A percentile compares a stretch with the other conserved stretches of the same genome.
Conservation (phyloP, 192 early-diverging fungal species). For the Rhizophagus sp. region DNA sequence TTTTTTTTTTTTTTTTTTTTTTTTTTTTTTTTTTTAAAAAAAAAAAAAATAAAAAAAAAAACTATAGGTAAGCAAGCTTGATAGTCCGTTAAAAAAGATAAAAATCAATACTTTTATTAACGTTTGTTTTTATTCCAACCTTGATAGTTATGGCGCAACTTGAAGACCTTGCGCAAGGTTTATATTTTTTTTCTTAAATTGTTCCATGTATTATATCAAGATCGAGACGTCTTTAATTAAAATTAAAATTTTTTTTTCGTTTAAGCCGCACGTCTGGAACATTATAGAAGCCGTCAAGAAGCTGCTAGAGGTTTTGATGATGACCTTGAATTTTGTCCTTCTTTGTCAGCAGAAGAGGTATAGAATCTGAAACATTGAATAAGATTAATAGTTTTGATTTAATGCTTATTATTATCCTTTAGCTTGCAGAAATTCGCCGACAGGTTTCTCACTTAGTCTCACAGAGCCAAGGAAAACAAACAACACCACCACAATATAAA, state of each 20-base stretch:
- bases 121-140: background rate
- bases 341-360: conserved; percentile 54
- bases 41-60: background rate
- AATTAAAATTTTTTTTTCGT: background rate
- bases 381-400: background rate
- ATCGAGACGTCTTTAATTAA: too few species aligned
- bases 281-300: conserved; percentile 50
- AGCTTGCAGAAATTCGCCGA: conserved; percentile 44
- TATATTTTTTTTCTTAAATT: background rate
- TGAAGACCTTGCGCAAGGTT: conserved; percentile 26
- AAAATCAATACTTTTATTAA: background rate
- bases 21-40: too few species aligned
- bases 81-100: background rate
- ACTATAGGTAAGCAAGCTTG: background rate
- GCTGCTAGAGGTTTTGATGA: conserved; percentile 56
- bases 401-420: background rate
- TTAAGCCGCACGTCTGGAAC: conserved; percentile 39
- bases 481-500: conserved; percentile 19
- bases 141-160: conserved; percentile 2
- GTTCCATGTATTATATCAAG: background rate
- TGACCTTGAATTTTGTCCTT: conserved; percentile 60
- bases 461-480: conserved; percentile 19
- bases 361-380: background rate
- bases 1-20: background rate
- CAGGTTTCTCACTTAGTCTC: conserved; percentile 28